Conservation (phyloP, 140 eudicot species). For the Erigeron philadelphicus region DNA sequence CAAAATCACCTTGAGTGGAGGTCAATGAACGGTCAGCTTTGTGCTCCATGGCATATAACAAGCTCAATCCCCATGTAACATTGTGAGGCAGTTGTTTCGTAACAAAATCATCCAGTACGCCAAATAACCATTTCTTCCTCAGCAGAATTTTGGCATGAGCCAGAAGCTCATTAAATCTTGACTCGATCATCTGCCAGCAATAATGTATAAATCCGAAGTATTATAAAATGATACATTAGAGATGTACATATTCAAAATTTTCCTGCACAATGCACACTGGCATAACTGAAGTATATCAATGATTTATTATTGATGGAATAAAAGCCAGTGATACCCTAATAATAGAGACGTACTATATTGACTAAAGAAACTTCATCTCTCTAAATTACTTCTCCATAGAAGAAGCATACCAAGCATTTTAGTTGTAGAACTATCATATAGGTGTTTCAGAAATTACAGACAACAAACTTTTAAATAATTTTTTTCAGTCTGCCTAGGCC, state of each 20-base stretch:
- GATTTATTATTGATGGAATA: too few relatives aligned
- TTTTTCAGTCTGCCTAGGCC: too few relatives aligned
- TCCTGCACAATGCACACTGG: not conserved
- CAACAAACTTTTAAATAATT: not conserved
- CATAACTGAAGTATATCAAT: not conserved
- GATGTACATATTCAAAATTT: not conserved
- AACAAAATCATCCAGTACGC: slow-evolving; percentile 87
- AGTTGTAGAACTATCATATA: not conserved
- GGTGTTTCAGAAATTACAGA: too few relatives aligned
- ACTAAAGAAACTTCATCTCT: not conserved
- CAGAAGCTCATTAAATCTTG: slow-evolving; percentile 76
- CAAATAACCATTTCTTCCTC: slow-evolving; percentile 85
- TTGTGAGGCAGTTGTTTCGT: slow-evolving; percentile 97
- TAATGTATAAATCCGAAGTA: slow-evolving; percentile 14
- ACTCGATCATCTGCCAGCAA: slow-evolving; percentile 76
- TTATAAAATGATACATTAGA: not conserved
- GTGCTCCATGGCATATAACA: slow-evolving; percentile 95
- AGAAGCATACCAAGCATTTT: slow-evolving; percentile 1
- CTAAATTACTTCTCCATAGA: not conserved
- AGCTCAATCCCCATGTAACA: slow-evolving; percentile 96
- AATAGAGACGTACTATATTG: not conserved
- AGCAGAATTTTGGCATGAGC: slow-evolving; percentile 62
- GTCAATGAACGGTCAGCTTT: slow-evolving; percentile 89
- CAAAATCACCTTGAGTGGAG: slow-evolving; percentile 76
- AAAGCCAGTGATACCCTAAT: not conserved